A percentile compares a stretch with the other conserved stretches of the same genome.
Conservation (phyloP, 306 rosid species). For the Cyamopsis tetragonoloba region DNA sequence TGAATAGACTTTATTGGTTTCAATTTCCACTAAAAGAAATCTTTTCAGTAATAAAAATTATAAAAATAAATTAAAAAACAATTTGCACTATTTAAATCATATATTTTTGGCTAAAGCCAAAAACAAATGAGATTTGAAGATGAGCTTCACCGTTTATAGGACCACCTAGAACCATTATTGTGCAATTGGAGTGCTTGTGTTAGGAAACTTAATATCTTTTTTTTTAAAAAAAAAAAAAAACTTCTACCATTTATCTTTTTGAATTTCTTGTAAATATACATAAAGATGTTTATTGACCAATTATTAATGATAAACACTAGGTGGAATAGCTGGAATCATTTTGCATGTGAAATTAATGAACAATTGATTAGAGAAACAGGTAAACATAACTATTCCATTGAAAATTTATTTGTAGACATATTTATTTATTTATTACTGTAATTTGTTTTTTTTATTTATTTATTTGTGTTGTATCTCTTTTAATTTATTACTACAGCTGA, state of each 20-base stretch:
- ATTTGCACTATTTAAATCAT: no score
- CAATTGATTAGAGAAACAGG: constrained; percentile 60
- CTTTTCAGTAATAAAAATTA: no score
- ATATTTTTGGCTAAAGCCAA: not conserved
- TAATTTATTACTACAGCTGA: constrained; percentile 49
- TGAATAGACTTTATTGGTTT: no score
- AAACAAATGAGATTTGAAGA: not conserved
- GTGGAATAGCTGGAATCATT: constrained; percentile 86
- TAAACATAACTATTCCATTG: constrained; percentile 4
- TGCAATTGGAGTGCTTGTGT: no score
- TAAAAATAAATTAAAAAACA: no score
- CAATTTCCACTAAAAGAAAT: no score
- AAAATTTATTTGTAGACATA: not conserved
- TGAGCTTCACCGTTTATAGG: not conserved
- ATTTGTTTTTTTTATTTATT: no score
- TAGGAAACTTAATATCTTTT: no score
- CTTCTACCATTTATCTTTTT: no score
- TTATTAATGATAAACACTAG: constrained; percentile 22
- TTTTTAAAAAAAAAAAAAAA: no score
- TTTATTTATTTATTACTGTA: no score
- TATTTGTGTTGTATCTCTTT: not conserved
- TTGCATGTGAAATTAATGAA: constrained; percentile 54
- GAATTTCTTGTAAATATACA: not conserved
- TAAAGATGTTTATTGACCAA: not conserved
- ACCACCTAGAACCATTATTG: not conserved